Percentiles rank a stretch among this genome's conserved stretches.
phyloP scores from a whole-genome alignment of 257 asterid species.

The Anisodus tanguticus region DNA sequence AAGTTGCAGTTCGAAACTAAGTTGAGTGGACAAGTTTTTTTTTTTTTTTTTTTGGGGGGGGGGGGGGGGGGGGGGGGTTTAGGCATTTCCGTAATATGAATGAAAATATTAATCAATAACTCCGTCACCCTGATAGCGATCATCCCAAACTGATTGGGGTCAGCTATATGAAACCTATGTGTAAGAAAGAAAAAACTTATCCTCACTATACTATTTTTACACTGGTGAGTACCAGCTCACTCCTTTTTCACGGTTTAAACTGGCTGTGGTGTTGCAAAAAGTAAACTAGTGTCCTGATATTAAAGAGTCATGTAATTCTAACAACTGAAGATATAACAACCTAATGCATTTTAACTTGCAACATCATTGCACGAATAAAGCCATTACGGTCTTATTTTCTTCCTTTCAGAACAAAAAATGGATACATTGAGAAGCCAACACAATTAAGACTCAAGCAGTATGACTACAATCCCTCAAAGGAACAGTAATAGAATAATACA shows the following conservation, averaged over 20 bases:
- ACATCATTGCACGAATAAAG: not conserved
- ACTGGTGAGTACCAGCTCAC: not conserved
- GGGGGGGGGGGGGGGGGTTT: too few species aligned
- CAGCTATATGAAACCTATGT: not conserved
- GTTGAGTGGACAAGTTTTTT: too few species aligned
- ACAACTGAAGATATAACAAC: not conserved
- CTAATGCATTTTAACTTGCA: not conserved
- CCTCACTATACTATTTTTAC: not conserved
- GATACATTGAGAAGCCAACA: not conserved
- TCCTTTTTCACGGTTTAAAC: not conserved
- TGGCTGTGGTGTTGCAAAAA: not conserved
- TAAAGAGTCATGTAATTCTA: not conserved
- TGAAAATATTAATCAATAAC: not conserved
- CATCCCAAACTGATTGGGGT: not conserved
- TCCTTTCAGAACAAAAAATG: not conserved
- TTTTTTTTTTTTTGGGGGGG: too few species aligned
- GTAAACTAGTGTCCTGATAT: not conserved
- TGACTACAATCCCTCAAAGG: not conserved
- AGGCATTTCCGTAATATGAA: not conserved
- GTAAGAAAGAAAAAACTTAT: not conserved
- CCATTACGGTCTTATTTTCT: not conserved
- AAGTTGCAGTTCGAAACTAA: too few species aligned
- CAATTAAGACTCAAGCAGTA: not conserved
- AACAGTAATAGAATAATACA: slow-evolving; percentile 6
- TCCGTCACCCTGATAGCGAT: too few species aligned